Percentiles rank a stretch among this genome's conserved stretches.
Evolutionary conservation across 306 rosid species (phyloP).

Genomic region (Erythrophleum fordii): DNA sequence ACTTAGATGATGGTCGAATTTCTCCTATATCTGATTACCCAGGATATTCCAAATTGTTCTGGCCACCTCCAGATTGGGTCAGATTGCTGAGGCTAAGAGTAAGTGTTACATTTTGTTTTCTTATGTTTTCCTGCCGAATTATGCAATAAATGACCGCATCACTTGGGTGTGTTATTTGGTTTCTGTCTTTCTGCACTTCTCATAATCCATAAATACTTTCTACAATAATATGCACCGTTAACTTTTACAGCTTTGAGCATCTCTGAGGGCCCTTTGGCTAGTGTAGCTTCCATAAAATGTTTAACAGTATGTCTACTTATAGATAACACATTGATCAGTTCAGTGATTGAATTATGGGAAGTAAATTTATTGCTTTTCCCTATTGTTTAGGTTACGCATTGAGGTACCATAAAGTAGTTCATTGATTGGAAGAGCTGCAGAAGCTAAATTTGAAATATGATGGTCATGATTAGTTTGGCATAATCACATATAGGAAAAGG

Average conservation of each 20-base stretch:
- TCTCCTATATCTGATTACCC: conserved; percentile 57
- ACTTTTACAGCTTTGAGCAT: background rate
- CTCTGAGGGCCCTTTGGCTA: background rate
- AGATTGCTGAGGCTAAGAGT: conserved; percentile 34
- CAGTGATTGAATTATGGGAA: background rate
- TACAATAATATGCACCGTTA: background rate
- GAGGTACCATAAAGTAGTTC: background rate
- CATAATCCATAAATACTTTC: conserved; percentile 2
- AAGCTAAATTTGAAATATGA: background rate
- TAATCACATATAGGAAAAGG: background rate
- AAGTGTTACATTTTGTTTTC: conserved; percentile 28
- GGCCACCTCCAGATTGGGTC: conserved; percentile 83
- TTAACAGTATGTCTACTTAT: background rate
- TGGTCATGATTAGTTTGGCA: background rate
- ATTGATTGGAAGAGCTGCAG: background rate
- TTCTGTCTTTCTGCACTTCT: background rate
- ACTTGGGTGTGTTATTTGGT: background rate
- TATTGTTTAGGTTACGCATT: background rate
- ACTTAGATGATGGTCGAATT: conserved; percentile 52
- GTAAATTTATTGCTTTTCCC: background rate
- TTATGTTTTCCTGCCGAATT: conserved; percentile 3
- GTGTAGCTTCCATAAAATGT: background rate
- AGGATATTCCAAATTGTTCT: conserved; percentile 58
- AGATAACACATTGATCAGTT: background rate
- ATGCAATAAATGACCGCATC: background rate